These are phyloP conservation scores for Sutorius eximius DNA, from an alignment of 1,284 basidiomycete species.

Conservation along the genomic window DNA sequence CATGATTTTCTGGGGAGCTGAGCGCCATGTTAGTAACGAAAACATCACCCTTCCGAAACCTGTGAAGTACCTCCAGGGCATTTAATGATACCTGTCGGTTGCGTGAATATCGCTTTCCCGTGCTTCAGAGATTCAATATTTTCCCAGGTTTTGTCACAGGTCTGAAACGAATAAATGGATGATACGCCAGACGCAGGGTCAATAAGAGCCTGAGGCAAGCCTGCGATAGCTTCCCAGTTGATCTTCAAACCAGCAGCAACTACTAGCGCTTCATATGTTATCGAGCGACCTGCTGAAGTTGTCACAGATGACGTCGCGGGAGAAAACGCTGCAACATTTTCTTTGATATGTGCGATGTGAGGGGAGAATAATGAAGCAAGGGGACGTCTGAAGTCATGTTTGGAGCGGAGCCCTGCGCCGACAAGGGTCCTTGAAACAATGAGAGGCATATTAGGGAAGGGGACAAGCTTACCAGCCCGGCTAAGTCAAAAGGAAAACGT, in stretches of 20 bases:
- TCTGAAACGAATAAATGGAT: conserved; percentile 88
- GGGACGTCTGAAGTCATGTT: conserved; percentile 65
- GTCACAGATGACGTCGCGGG: conserved; percentile 77
- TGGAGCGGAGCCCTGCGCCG: conserved; percentile 80
- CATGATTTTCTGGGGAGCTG: conserved; percentile 91
- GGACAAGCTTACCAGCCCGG: conserved; percentile 67
- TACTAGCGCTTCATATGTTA: conserved; percentile 87
- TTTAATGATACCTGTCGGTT: conserved; percentile 93
- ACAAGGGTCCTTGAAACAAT: conserved; percentile 78
- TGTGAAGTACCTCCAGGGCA: conserved; percentile 80
- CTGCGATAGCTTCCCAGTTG: conserved; percentile 80
- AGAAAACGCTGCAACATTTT: conserved; percentile 75
- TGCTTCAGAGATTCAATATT: conserved; percentile 74
- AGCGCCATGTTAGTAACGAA: conserved; percentile 5
- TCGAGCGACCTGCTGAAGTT: conserved; percentile 65
- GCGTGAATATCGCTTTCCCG: conserved; percentile 92
- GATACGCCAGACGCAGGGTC: conserved; percentile 83
- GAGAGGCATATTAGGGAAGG: not conserved
- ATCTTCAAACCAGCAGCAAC: conserved; percentile 88
- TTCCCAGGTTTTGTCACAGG: conserved; percentile 85
- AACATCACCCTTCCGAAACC: conserved; percentile 9
- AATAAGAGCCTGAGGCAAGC: conserved; percentile 75
- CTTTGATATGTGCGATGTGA: conserved; percentile 73
- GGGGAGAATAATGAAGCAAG: conserved; percentile 71
- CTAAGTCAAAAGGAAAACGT: conserved; percentile 36